A percentile compares a stretch with the other conserved stretches of the same genome.
Evolutionary conservation across 441 rosid species (phyloP).

Genomic region (Gossypium lobatum): DNA sequence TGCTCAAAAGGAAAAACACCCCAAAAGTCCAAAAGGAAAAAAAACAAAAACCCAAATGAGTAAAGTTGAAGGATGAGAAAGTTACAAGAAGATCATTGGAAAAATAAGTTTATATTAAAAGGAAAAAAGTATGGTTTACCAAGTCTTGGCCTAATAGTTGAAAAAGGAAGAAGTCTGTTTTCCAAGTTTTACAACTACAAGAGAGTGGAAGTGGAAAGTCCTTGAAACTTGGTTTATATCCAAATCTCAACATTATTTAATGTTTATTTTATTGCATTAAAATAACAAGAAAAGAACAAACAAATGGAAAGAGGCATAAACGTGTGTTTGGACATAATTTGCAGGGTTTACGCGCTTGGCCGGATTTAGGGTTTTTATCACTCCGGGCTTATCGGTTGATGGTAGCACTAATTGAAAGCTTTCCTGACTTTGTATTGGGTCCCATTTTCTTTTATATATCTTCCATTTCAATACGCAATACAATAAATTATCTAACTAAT

Average conservation of each 20-base stretch:
- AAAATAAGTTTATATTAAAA: not conserved
- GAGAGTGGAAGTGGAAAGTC: not conserved
- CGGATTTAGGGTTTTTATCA: not conserved
- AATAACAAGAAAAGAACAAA: not conserved
- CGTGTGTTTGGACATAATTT: not conserved
- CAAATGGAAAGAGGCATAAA: not conserved
- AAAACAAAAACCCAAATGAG: not conserved
- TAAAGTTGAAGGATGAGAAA: conserved; percentile 2
- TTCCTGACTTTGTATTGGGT: not conserved
- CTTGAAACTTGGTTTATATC: not conserved
- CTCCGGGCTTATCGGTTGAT: not conserved
- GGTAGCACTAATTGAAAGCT: not conserved
- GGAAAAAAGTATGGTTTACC: not conserved
- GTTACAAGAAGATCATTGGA: not conserved
- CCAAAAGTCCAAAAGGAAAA: too few species aligned
- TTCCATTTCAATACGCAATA: too few species aligned
- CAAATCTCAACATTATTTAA: not conserved
- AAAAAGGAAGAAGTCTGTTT: not conserved
- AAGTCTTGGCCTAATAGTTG: not conserved
- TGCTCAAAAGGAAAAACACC: not conserved
- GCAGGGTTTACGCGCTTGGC: not conserved
- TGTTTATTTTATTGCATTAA: not conserved
- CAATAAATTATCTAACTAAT: too few species aligned
- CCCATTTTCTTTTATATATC: too few species aligned
- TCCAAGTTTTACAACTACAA: not conserved